A percentile compares a stretch with the other conserved stretches of the same genome.
These are phyloP conservation scores for Phialocephala subalpina DNA, from an alignment of 2,329 filamentous ascomycete genomes.

Conservation along the genomic window DNA sequence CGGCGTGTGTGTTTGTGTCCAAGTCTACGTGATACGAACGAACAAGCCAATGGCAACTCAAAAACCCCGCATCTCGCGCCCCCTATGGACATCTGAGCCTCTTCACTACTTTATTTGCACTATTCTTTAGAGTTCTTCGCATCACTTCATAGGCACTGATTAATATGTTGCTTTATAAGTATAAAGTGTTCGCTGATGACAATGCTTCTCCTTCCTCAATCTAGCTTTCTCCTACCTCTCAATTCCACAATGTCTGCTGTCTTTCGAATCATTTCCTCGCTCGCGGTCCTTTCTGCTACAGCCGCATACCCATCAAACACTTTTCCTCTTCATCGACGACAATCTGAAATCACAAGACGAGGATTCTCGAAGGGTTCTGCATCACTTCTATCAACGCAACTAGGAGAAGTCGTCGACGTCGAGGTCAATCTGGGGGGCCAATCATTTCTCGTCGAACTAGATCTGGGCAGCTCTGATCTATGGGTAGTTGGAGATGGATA, in stretches of 20 bases:
- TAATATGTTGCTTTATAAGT: not conserved
- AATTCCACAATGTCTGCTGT: not conserved
- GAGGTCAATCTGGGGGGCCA: not conserved
- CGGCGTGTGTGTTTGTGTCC: not conserved
- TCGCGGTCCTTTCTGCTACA: not conserved
- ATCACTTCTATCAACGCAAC: not conserved
- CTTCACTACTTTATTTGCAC: not conserved
- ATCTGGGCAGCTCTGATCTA: not conserved
- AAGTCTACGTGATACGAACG: not conserved
- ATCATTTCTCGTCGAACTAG: not conserved
- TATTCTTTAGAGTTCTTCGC: not conserved
- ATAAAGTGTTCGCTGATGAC: not conserved
- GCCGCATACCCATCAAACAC: not conserved
- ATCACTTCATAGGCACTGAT: not conserved
- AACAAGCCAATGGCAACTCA: slow-evolving; percentile 1
- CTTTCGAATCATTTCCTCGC: not conserved
- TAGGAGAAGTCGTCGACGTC: not conserved
- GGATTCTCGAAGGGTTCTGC: not conserved
- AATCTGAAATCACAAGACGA: not conserved
- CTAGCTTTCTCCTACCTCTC: not conserved
- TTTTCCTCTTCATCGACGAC: not conserved
- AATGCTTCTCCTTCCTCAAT: not conserved
- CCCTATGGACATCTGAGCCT: not conserved
- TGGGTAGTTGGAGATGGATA: not conserved
- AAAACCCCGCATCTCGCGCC: not conserved